These are phyloP conservation scores for Hypoxylon lienhwacheense DNA, from an alignment of 495 filamentous ascomycete species.

Conservation along the genomic window DNA sequence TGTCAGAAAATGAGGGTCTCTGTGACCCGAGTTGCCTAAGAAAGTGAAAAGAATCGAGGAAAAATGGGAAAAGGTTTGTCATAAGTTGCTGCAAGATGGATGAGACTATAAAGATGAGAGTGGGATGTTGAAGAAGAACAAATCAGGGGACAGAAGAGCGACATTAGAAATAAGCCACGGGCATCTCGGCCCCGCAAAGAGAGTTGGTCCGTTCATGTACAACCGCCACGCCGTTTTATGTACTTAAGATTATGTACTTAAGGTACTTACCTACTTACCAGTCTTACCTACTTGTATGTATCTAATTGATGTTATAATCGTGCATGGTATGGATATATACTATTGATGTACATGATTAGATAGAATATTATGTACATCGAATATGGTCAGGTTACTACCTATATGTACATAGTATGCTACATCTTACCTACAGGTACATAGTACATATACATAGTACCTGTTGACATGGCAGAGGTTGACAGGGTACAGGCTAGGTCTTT, in stretches of 20 bases:
- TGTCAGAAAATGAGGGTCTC: neutral
- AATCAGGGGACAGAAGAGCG: conserved; percentile 22
- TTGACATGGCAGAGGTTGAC: too few relatives aligned
- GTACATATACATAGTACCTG: conserved; percentile 1
- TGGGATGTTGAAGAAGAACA: conserved; percentile 27
- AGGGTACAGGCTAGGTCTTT: too few relatives aligned
- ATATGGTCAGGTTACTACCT: too few relatives aligned
- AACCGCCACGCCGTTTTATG: conserved; percentile 13
- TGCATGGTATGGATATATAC: too few relatives aligned
- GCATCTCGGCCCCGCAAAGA: conserved; percentile 24
- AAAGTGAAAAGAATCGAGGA: conserved; percentile 10
- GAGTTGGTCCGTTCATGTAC: conserved; percentile 1
- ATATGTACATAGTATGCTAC: neutral
- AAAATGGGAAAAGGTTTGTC: conserved; percentile 16
- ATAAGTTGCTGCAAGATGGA: conserved; percentile 27
- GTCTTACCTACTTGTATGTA: too few relatives aligned
- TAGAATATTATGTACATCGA: too few relatives aligned
- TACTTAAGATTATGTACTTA: conserved; percentile 7
- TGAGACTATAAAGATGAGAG: conserved; percentile 20
- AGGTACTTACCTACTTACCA: too few relatives aligned
- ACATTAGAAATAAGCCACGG: conserved; percentile 15
- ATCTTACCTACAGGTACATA: neutral
- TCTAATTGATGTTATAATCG: too few relatives aligned
- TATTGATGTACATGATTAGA: too few relatives aligned
- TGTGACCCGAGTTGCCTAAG: neutral